Base-by-base conservation (phyloP, 257 asterid species). In the Nemophila menziesii region DNA sequence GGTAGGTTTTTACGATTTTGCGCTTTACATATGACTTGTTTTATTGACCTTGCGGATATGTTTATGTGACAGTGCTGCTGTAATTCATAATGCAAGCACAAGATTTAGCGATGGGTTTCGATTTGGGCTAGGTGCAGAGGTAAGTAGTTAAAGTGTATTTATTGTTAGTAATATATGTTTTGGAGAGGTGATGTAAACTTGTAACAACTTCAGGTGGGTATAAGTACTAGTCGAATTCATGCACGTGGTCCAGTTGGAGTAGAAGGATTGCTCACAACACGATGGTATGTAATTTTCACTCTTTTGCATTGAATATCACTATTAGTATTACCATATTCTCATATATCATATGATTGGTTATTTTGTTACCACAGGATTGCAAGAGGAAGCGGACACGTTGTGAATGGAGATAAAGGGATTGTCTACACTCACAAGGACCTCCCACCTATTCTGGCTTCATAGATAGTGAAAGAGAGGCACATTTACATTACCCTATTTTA, bases 181-280 rank as follows among this genome's bases (percentile, higher is more conserved):
- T n/a, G n/a, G 8, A 19, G 13, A 41, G 18, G 9, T 18, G 15
- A 18, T 18, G 26, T 15, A 8, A 17, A 41, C 34, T 50, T 41
- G 33, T 34, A 29, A 36, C 50, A 43, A 21, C 38, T 41, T 42
- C 66, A 89, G 97, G 97, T 89, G 29, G 97, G 97, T 50, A 76
- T 84, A 41, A 89, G 97, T 60, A 89, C 94, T 12, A 80, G 95
- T 61, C 82, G 95, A 60, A 89, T 89, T 55, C 97, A 89, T 65
- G 97, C 97, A 20, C 93, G 97, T 47, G 97, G 97, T 36, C 97
- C 97, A 5, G 97, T 89, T 17, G 97, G 97, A 18, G 94, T 84
- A 27, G 95, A 89, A 68, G 97, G 95, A 48, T 64, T 89, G 71
- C 86, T 89, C 16, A 89, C 97, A 13, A 80, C 94, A 16, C 61